These are phyloP conservation scores for Malassezia slooffiae DNA, from an alignment of 1,284 basidiomycete genomes.

Conservation along the genomic window DNA sequence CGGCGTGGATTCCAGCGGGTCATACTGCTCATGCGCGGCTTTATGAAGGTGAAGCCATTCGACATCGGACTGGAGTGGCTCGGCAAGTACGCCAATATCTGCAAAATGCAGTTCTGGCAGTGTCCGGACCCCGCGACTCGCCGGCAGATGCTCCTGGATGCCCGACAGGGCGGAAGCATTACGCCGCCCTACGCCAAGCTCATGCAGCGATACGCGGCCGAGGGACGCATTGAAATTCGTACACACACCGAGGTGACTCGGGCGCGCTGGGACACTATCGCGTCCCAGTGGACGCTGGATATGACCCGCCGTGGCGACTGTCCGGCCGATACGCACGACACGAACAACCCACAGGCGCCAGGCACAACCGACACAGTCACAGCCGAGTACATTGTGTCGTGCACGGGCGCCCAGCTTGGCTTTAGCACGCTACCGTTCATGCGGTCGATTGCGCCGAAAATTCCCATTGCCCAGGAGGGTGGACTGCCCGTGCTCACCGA, in stretches of 20 bases:
- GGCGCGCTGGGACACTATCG: slow-evolving; percentile 8
- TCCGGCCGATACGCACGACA: neutral
- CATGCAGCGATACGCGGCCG: slow-evolving; percentile 22
- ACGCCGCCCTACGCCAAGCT: slow-evolving; percentile 38
- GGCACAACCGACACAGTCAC: slow-evolving; percentile 2
- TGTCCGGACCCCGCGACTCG: slow-evolving; percentile 27
- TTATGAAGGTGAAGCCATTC: slow-evolving; percentile 45
- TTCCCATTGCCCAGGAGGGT: slow-evolving; percentile 28
- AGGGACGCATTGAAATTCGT: slow-evolving; percentile 27
- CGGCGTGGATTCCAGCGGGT: slow-evolving; percentile 36
- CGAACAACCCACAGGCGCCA: slow-evolving; percentile 6
- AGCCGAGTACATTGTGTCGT: slow-evolving; percentile 33
- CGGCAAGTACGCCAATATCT: slow-evolving; percentile 34
- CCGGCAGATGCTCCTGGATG: slow-evolving; percentile 23
- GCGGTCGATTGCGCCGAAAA: slow-evolving; percentile 16
- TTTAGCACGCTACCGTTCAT: slow-evolving; percentile 34
- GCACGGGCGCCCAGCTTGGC: slow-evolving; percentile 38
- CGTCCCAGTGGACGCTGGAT: slow-evolving; percentile 18
- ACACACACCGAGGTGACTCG: slow-evolving; percentile 25
- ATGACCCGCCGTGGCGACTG: slow-evolving; percentile 7
- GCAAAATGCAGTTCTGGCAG: slow-evolving; percentile 45
- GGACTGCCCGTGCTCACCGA: slow-evolving; percentile 43
- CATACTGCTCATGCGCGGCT: slow-evolving; percentile 37
- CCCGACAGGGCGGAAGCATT: slow-evolving; percentile 43
- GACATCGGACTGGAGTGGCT: slow-evolving; percentile 42